Evolutionary conservation across 73 alveolate species (phyloP).

Genomic region (Stentor coeruleus): DNA sequence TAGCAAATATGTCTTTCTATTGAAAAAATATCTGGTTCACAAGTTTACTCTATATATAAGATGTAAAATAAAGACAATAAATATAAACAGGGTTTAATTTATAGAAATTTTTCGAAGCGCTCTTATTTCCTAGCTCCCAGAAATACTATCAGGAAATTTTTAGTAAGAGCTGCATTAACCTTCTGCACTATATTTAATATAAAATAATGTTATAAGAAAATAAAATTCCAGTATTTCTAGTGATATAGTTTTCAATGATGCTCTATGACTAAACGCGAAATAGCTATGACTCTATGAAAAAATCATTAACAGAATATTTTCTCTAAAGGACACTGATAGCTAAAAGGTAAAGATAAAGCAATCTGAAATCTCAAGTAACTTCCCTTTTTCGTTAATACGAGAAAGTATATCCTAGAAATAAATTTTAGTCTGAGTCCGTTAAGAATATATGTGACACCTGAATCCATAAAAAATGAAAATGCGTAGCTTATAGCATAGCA

Average conservation of each 20-base stretch:
- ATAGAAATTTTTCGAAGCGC: no score
- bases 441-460: background rate
- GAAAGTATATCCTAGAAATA: background rate
- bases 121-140: no score
- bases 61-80: no score
- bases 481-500: background rate
- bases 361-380: background rate
- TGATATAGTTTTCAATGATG: background rate
- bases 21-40: no score
- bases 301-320: background rate
- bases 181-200: no score
- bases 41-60: no score
- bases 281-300: background rate
- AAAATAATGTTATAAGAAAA: no score
- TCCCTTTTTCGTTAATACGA: background rate
- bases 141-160: no score
- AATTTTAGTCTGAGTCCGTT: background rate
- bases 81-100: no score
- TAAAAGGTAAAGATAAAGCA: background rate
- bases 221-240: background rate
- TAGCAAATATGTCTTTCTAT: no score
- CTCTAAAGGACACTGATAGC: background rate
- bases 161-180: no score
- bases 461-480: background rate
- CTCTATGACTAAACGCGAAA: background rate